Base-by-base conservation (phyloP, 805 yeast species). In the Hermanozyma aechmeae region DNA sequence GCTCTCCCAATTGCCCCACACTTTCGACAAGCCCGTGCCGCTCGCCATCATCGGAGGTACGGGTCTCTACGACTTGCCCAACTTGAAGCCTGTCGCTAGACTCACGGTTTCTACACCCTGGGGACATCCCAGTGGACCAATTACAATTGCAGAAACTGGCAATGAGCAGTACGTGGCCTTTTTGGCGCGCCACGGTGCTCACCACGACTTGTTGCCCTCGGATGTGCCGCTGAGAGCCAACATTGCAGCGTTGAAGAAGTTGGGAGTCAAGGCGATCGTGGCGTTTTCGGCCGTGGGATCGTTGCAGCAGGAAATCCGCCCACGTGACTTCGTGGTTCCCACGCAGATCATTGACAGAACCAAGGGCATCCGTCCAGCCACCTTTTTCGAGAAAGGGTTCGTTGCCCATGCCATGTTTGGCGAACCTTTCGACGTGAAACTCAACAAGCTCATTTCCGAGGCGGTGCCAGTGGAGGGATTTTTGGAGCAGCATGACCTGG, bases 371-470 rank as follows among this genome's bases (percentile, higher is more conserved):
- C 71, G 99, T 45, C 77, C 81, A 10, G 77, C 92, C 11, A 81
- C 96, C 13, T 86, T 81, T 55, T 89, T 86, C 51, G 96, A 81
- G 46, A 68, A 68, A 35, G 98, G 98, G 1, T 77, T 92, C 43
- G 98, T 92, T 4, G 98, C 95, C 13, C 98, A 92, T 55, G 96
- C 92, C 24, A 86, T 85, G 43, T 92, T 92, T 54, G 98, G 98
- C 32, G 95, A 89, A 51, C 98, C 98, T 17, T 92, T 92, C 47
- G 96, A 89, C 53, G 58, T 71, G 33, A 71, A 71, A 37, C 68
- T 92, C 46, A 78, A 77, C 45, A 60, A 73, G 30, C 60, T 82
- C 34, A 71, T 92, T 32, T 65, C 73, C 29, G 73, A 80, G 34
- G 32, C 46, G 27, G 45, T 62, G 36, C 64, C 65, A 9, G 30